Evolutionary conservation across 331 rosid species (phyloP).

Genomic region (Malus hybrid): DNA sequence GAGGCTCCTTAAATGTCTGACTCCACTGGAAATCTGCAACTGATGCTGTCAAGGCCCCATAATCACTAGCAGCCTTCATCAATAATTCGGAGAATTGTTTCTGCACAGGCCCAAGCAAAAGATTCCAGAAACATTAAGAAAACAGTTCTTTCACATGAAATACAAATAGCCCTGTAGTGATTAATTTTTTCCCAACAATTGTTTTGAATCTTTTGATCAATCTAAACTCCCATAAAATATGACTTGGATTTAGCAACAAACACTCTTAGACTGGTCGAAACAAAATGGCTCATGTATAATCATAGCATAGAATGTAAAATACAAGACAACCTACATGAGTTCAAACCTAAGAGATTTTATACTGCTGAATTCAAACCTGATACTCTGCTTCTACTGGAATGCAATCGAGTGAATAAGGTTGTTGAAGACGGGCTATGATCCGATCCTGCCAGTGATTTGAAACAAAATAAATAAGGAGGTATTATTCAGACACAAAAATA

Average conservation of each 20-base stretch:
- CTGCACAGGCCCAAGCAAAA: conserved; percentile 43
- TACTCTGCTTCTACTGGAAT: conserved; percentile 91
- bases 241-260: not conserved
- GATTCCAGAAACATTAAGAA: conserved; percentile 5
- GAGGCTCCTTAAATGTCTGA: conserved; percentile 92
- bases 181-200: not conserved
- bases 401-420: conserved; percentile 89
- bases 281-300: not conserved
- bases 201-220: not conserved
- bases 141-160: not conserved
- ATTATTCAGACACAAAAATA: not conserved
- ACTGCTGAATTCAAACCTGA: conserved; percentile 44
- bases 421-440: conserved; percentile 89
- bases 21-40: conserved; percentile 98
- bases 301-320: not conserved
- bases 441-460: conserved; percentile 56
- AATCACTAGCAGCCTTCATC: conserved; percentile 97
- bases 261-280: not conserved
- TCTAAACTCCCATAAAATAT: not conserved
- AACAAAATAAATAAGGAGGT: not conserved
- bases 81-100: conserved; percentile 90
- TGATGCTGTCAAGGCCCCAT: conserved; percentile 90
- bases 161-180: not conserved
- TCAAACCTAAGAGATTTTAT: not conserved
- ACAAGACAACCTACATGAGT: not conserved